Evolutionary conservation across 73 alveolate genomes (phyloP), one percentile per base, ranked within the genome.

Genomic region (Blepharisma japonicum): DNA sequence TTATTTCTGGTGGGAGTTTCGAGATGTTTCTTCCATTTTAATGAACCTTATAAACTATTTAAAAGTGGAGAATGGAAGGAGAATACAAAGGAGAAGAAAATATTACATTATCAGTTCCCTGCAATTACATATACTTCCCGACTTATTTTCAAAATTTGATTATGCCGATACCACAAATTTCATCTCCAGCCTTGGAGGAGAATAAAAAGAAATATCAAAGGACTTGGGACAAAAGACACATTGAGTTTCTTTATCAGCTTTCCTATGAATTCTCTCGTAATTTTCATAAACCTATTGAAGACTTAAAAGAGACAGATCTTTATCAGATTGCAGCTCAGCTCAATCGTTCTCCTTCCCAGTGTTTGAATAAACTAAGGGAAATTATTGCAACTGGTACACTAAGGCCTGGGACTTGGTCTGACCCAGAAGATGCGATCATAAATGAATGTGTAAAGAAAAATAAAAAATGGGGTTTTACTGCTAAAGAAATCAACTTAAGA

Each of bases 361-460:
- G n/a, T 4, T 14, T 53, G 67, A 11, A 14, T 14, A 53, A 53
- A 53, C 3, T 53, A 14, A 53, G 23, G 23, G 67, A 53, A 53
- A 53, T 53, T 14, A 20, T 53, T 53, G 67, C 67, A 3, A 53
- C n/a, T 4, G 67, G 67, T 20, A 53, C 67, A 14, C 67, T 53
- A 2, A 53, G 67, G 23, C 67, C 67, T 53, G 67, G 67, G 23
- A 53, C n/a, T 14, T 53, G 67, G 67, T 53, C 67, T 20, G 27
- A 53, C n/a, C 27, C 67, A 53, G 67, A 53, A 53, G 67, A 53
- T 53, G 67, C n/a, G n/a, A 53, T 53, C 27, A 11, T 53, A 53
- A 53, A 14, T 14, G 67, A 53, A 53, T 20, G n/a, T 53, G 23
- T 53, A 14, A 53, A 53, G 23, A 11, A 20, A 14, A 20, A 20